Base-by-base conservation (phyloP, 164 flowering plant genomes). In the Dillenia turbinata region DNA sequence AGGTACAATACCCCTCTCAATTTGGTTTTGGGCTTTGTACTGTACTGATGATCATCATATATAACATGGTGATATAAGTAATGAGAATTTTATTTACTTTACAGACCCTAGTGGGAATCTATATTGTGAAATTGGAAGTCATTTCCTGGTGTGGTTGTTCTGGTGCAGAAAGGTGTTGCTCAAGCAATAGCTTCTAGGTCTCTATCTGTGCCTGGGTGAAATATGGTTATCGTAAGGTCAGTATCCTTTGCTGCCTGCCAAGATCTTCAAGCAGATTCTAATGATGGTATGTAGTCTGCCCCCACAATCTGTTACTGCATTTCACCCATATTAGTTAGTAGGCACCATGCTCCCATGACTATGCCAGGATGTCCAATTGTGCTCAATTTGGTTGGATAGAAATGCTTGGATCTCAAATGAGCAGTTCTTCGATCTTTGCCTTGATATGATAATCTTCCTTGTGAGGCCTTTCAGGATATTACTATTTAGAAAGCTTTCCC, bases 151-250 rank as follows among this genome's bases (percentile, higher is more conserved):
- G 13, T 61, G 43, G 59, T 52, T 40, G 57, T 60, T 59, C 66
- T 67, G 7, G 45, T 78, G 79, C 96, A 89, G 92, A 79, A 72
- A 71, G 75, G 59, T 9, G 64, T 70, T 51, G 54, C 53, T 55
- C 73, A 61, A 47, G 62, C 71, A 33, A 71, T 60, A 33, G 82
- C 86, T 52, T 68, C 95, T 57, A 86, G 96, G 82, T 90, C 96
- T 49, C 72, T 86, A 48, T 92, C 96, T 50, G 84, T 84, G 60
- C 96, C 96, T 22, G 76, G 72, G 54, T 71, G 83, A 72, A 88
- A 78, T 72, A 57, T 79, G 59, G 87, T 92, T 44, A 80, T 90
- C 62, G 87, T 92, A 64, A 78, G 98, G 75, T 88, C 96, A 43
- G 52, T 57, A 46, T 85, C 96, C 59, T 80, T 86, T 55, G 73